Conservation (phyloP, 257 asterid species). For the Solanum chilense region DNA sequence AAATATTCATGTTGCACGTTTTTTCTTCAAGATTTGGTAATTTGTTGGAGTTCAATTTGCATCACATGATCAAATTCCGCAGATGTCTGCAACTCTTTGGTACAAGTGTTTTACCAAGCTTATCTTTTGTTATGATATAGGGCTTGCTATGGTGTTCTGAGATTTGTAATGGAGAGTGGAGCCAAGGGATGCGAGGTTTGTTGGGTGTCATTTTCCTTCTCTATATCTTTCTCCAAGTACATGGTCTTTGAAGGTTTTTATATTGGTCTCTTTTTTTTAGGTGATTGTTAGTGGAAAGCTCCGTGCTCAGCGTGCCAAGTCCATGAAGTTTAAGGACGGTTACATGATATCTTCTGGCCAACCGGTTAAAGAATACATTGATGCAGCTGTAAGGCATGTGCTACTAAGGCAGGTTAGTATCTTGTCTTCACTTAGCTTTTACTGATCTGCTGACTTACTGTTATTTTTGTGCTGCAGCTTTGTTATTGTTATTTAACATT, state of each 20-base stretch:
- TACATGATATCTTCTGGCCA: constrained; percentile 71
- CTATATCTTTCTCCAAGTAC: neutral
- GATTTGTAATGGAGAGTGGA: constrained; percentile 55
- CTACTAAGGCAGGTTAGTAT: constrained; percentile 33
- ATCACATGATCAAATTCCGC: neutral
- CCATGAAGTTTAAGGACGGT: constrained; percentile 62
- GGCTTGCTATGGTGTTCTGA: constrained; percentile 55
- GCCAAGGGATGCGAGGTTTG: constrained; percentile 56
- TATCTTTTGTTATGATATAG: constrained; percentile 2
- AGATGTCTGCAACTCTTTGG: neutral
- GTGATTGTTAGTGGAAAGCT: constrained; percentile 60
- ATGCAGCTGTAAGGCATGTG: constrained; percentile 58
- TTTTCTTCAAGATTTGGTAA: neutral
- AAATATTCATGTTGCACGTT: neutral
- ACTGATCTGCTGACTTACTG: neutral
- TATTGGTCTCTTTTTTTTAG: constrained; percentile 4
- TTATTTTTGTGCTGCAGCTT: neutral
- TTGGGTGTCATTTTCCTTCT: neutral
- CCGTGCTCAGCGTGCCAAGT: constrained; percentile 57
- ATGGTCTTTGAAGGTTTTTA: neutral
- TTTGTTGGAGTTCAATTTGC: neutral
- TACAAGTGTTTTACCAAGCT: neutral
- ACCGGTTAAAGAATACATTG: constrained; percentile 54
- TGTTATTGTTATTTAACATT: neutral
- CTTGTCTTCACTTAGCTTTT: no score